Percentiles rank a stretch among this genome's conserved stretches.
phyloP scores from a whole-genome alignment of 495 filamentous ascomycete genomes.

The Penicillium simplicissimum region DNA sequence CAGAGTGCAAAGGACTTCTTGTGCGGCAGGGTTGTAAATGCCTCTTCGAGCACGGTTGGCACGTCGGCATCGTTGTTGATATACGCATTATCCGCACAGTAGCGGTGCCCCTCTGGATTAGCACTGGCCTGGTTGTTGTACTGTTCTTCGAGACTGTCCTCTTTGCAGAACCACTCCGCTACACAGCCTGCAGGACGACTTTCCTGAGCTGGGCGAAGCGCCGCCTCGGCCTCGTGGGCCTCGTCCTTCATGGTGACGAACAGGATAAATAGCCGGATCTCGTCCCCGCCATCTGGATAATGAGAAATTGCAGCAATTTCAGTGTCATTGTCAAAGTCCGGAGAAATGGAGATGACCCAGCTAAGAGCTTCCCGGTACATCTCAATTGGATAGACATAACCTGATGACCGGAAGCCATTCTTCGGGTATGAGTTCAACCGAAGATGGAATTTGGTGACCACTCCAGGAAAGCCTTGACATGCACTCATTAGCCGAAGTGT shows the following conservation, averaged over 20 bases:
- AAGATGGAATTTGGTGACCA: constrained; percentile 51
- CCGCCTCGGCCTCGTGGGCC: constrained; percentile 30
- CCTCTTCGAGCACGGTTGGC: constrained; percentile 38
- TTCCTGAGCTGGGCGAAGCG: constrained; percentile 37
- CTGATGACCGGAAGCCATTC: constrained; percentile 38
- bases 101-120: constrained; percentile 47
- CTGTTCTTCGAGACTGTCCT: constrained; percentile 41
- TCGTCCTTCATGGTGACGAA: constrained; percentile 45
- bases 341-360: constrained; percentile 43
- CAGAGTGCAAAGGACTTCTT: constrained; percentile 45
- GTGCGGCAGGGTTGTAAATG: constrained; percentile 46
- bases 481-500: background rate
- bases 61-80: constrained; percentile 46
- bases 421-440: constrained; percentile 28
- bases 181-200: constrained; percentile 34
- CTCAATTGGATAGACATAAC: constrained; percentile 45
- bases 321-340: constrained; percentile 38
- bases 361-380: constrained; percentile 43
- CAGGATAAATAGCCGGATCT: constrained; percentile 37
- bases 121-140: constrained; percentile 41
- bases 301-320: constrained; percentile 45
- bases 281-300: constrained; percentile 25
- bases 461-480: constrained; percentile 45
- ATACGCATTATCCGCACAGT: constrained; percentile 53
- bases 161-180: constrained; percentile 33